Evolutionary conservation across 306 rosid genomes (phyloP).

Genomic region (Argentina anserina): DNA sequence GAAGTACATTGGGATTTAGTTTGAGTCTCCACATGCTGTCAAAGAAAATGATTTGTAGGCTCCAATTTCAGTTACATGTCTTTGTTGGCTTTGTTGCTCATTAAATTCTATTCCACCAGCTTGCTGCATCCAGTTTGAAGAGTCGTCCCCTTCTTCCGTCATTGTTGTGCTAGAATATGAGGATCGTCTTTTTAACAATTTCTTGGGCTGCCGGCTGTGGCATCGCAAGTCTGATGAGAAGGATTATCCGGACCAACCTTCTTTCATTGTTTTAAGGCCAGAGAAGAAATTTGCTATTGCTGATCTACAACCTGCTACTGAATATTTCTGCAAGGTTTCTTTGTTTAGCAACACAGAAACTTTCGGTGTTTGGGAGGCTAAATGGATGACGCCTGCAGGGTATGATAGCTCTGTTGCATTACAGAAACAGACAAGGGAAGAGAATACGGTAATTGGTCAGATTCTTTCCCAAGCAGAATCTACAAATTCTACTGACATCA

Average conservation of each 20-base stretch:
- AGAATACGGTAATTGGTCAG: conserved; percentile 24
- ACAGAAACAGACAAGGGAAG: conserved; percentile 27
- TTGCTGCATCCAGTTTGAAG: conserved; percentile 62
- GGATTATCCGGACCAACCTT: conserved; percentile 75
- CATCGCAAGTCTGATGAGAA: conserved; percentile 42
- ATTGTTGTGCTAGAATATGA: conserved; percentile 61
- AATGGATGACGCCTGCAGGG: conserved; percentile 63
- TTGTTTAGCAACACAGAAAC: conserved; percentile 63
- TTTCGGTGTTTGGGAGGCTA: conserved; percentile 75
- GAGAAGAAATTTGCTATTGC: conserved; percentile 65
- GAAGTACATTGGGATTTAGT: neutral
- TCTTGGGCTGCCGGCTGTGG: conserved; percentile 84
- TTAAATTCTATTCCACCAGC: conserved; percentile 40
- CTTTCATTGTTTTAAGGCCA: conserved; percentile 74
- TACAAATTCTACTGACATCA: conserved; percentile 40
- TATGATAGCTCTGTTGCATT: conserved; percentile 23
- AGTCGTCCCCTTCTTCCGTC: conserved; percentile 68
- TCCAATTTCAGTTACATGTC: neutral
- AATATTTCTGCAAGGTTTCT: conserved; percentile 82
- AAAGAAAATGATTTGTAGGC: neutral
- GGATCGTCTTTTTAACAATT: conserved; percentile 48
- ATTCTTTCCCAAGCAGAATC: conserved; percentile 46
- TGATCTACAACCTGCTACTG: conserved; percentile 66
- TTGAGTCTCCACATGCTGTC: neutral
- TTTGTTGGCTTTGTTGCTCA: conserved; percentile 7